Evolutionary conservation across 140 eudicot species (phyloP).

Genomic region (Senecio squalidus): DNA sequence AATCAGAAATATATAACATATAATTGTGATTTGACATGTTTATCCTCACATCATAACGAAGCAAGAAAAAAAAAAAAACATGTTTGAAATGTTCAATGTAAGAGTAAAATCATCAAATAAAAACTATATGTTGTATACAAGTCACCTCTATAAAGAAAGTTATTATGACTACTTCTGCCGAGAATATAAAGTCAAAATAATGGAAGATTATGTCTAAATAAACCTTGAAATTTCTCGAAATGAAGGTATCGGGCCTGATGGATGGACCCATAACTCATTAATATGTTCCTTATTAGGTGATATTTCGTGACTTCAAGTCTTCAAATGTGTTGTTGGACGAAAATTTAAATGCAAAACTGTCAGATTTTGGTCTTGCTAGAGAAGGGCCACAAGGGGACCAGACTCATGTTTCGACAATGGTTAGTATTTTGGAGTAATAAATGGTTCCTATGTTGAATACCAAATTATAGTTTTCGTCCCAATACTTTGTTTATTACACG

Average conservation of each 20-base stretch:
- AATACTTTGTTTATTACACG: too few species aligned
- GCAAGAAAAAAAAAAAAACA: too few species aligned
- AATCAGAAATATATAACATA: background rate
- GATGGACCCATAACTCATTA: background rate
- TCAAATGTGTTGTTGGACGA: constrained; percentile 82
- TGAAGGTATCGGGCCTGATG: too few species aligned
- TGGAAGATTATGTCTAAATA: too few species aligned
- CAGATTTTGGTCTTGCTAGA: constrained; percentile 96
- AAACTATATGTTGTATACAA: background rate
- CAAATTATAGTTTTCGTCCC: too few species aligned
- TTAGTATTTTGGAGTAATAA: constrained; percentile 27
- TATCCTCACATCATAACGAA: background rate
- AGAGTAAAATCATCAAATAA: too few species aligned
- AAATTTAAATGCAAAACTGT: constrained; percentile 68
- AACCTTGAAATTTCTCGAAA: too few species aligned
- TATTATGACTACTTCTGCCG: too few species aligned
- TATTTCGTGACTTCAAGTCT: constrained; percentile 86
- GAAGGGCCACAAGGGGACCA: constrained; percentile 85
- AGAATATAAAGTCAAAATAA: too few species aligned
- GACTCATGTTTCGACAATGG: constrained; percentile 83
- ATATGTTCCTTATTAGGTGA: constrained; percentile 40
- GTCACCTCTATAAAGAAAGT: background rate
- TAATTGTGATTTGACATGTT: background rate
- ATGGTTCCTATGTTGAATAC: background rate
- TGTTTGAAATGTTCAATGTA: background rate